Conservation (phyloP, 179 eudicot species). For the Silene vulgaris region DNA sequence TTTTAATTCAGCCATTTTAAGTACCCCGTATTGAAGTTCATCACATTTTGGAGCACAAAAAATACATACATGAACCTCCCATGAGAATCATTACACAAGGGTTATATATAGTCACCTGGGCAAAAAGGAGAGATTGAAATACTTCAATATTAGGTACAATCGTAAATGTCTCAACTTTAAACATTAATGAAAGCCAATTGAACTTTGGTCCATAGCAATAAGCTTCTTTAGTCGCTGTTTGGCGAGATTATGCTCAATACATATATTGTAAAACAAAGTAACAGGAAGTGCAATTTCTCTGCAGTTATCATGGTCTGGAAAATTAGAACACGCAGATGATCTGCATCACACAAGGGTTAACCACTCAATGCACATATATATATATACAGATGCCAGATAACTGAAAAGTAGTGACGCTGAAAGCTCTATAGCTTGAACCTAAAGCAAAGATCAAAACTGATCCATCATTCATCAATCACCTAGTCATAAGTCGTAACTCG, state of each 20-base stretch:
- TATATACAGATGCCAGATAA: neutral
- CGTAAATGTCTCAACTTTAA: neutral
- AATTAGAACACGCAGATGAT: neutral
- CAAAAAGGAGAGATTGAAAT: neutral
- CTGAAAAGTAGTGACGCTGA: neutral
- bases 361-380: neutral
- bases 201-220: neutral
- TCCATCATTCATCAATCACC: neutral
- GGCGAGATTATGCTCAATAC: neutral
- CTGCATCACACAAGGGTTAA: neutral
- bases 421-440: neutral
- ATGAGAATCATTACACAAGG: neutral
- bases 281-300: neutral
- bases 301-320: neutral
- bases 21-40: neutral
- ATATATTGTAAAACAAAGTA: neutral
- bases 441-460: neutral
- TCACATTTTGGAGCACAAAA: neutral
- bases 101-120: neutral
- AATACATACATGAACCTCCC: neutral
- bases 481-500: neutral
- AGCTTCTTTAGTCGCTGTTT: neutral
- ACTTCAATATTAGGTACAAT: neutral
- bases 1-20: neutral
- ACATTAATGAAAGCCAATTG: neutral